Percentiles rank a stretch among this genome's conserved stretches.
Conservation (phyloP, 345 rosid species). For the Gynandropsis gynandra region DNA sequence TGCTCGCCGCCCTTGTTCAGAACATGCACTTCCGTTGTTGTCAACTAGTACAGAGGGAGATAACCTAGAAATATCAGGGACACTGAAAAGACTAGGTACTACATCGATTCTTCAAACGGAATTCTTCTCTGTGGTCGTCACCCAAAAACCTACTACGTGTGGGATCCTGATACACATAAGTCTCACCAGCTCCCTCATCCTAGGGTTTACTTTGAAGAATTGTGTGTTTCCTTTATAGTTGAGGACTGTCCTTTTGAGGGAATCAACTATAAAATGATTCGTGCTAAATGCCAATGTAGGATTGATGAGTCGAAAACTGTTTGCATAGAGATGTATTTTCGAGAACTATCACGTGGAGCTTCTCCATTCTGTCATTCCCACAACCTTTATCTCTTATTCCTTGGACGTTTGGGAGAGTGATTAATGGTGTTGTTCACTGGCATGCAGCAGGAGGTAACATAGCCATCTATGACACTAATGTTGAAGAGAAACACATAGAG, state of each 20-base stretch:
- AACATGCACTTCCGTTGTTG: constrained; percentile 45
- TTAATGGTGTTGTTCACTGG: constrained; percentile 47
- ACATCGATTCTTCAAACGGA: constrained; percentile 58
- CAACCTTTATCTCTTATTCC: constrained; percentile 38
- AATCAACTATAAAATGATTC: constrained; percentile 41
- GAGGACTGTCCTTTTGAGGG: constrained; percentile 35
- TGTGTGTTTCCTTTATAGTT: constrained; percentile 51
- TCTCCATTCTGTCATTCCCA: constrained; percentile 35
- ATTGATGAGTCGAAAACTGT: constrained; percentile 26
- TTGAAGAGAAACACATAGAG: constrained; percentile 31
- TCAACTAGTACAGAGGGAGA: constrained; percentile 52
- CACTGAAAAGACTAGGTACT: constrained; percentile 45
- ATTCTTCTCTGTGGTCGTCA: constrained; percentile 62
- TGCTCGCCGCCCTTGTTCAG: constrained; percentile 37
- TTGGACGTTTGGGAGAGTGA: constrained; percentile 48
- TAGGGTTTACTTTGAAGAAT: constrained; percentile 44
- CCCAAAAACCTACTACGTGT: constrained; percentile 53
- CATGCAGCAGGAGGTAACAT: constrained; percentile 37
- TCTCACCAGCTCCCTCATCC: constrained; percentile 41
- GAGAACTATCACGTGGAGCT: constrained; percentile 47
- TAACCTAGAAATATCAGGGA: constrained; percentile 40
- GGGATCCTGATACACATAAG: constrained; percentile 37
- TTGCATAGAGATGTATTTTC: constrained; percentile 46
- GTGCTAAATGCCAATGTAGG: constrained; percentile 52
- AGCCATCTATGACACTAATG: constrained; percentile 40